phyloP scores from a whole-genome alignment of 2,329 filamentous ascomycete species.

The Chrysoporthe austroafricana region DNA sequence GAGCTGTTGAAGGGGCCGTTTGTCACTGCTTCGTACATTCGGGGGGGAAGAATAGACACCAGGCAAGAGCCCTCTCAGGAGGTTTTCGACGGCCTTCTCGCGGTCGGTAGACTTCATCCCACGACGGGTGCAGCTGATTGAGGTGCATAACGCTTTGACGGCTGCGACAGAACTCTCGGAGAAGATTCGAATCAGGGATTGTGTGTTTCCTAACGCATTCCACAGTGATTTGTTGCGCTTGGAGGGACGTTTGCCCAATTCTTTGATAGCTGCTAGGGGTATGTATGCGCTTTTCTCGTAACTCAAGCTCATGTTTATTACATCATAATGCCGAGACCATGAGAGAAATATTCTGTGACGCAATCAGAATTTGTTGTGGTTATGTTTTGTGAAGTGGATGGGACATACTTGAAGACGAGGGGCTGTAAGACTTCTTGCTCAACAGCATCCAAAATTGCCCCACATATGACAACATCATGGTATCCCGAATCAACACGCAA shows the following conservation, averaged over 20 bases:
- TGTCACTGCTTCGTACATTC: slow-evolving; percentile 5
- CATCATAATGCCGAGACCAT: slow-evolving; percentile 14
- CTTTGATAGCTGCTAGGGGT: neutral
- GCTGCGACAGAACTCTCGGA: slow-evolving; percentile 11
- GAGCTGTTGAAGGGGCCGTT: slow-evolving; percentile 15
- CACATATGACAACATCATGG: slow-evolving; percentile 8
- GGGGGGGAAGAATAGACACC: slow-evolving; percentile 6
- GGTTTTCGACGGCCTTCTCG: slow-evolving; percentile 12
- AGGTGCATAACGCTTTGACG: slow-evolving; percentile 10
- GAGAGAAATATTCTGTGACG: slow-evolving; percentile 9
- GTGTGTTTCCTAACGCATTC: neutral
- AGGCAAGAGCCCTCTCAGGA: slow-evolving; percentile 19
- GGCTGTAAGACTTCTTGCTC: neutral
- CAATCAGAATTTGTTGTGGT: neutral
- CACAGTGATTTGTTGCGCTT: slow-evolving; percentile 12
- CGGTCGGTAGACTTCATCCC: neutral
- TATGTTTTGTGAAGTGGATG: no score
- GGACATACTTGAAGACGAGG: slow-evolving; percentile 1
- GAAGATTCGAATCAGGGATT: slow-evolving; percentile 11
- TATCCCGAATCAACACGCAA: neutral
- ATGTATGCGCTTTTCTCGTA: neutral
- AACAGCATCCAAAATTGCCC: slow-evolving; percentile 10
- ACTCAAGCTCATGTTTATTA: slow-evolving; percentile 6
- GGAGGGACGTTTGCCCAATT: slow-evolving; percentile 7
- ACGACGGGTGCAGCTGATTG: slow-evolving; percentile 4